Evolutionary conservation across 2,329 filamentous ascomycete genomes (phyloP), one percentile per base, ranked within the genome.

Genomic region (Aspergillus floridensis): DNA sequence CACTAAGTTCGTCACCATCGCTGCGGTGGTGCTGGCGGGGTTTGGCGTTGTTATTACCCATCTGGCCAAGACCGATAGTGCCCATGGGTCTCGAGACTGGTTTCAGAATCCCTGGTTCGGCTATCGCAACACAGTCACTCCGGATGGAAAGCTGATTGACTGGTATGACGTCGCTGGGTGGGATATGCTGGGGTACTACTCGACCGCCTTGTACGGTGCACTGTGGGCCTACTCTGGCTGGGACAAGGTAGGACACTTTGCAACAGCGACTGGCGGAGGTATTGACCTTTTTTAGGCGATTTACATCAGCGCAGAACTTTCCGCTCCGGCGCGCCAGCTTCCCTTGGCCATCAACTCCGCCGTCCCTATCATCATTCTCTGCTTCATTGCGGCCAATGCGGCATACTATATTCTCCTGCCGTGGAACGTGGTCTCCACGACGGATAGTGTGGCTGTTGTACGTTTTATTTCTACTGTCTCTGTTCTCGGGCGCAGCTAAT

Each of bases 151-250:
- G 5, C 26, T 58, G 53, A 58, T 64, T 6, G 61, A 65, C 41
- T 65, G 63, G 63, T 52, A 46, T 46, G 48, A 60, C 5, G 7
- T 65, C 6, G 31, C 41, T 8, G 58, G 56, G 1, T 65, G 63
- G 63, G 59, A 64, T 32, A 55, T 62, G 31, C 53, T 65, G 5
- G 63, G 63, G 1, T 59, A 64, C 52, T 65, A 60, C 44, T 65
- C 63, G 2, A 55, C 63, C 6, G 63, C 63, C 5, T 55, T 65
- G 1, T 65, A 65, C 31, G 63, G 63, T 11, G 63, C 63, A 1
- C 54, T 65, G 1, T 65, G 63, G 63, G 63, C 63, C 0, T 65
- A 65, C 49, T 65, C 63, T 0, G 63, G 63, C 11, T 65, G 63
- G 63, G 63, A 65, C 21, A 65, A 65, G 59, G 63, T 53, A 53